Conservation (phyloP, 495 filamentous ascomycete species). For the Penicillium coprophilum region DNA sequence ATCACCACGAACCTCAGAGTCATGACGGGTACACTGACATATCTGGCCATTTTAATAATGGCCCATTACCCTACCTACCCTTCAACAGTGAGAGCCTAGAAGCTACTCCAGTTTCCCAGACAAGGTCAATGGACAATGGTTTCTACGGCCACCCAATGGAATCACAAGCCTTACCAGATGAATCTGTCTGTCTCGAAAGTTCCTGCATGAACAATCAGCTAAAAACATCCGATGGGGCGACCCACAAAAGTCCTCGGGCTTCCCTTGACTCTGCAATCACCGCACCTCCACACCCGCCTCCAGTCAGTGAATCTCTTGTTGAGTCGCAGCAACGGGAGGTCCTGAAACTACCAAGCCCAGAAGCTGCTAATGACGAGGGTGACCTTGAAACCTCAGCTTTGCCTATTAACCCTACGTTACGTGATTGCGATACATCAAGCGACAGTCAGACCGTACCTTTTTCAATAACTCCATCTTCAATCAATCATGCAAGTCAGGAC, state of each 20-base stretch:
- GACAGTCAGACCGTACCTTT: not conserved
- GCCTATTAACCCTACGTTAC: constrained; percentile 11
- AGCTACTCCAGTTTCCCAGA: not conserved
- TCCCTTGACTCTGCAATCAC: not conserved
- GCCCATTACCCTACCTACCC: not conserved
- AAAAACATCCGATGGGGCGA: not conserved
- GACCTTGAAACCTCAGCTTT: constrained; percentile 18
- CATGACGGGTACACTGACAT: constrained; percentile 5
- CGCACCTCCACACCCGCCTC: not conserved
- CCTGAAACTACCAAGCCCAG: not conserved
- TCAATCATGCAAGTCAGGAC: not conserved
- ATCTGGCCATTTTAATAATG: not conserved
- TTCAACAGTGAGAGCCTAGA: not conserved
- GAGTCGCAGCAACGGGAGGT: not conserved
- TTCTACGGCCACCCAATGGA: not conserved
- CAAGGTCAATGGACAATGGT: constrained; percentile 1
- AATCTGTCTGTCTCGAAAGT: not conserved
- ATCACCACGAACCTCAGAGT: constrained; percentile 23
- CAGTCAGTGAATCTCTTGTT: not conserved
- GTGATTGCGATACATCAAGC: not conserved
- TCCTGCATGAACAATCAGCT: not conserved
- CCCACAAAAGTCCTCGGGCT: not conserved
- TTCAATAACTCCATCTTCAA: not conserved
- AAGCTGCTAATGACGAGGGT: not conserved
- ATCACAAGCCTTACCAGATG: not conserved